A percentile compares a stretch with the other conserved stretches of the same genome.
phyloP scores from a whole-genome alignment of 345 rosid species.

The Gossypium rotundifolium region DNA sequence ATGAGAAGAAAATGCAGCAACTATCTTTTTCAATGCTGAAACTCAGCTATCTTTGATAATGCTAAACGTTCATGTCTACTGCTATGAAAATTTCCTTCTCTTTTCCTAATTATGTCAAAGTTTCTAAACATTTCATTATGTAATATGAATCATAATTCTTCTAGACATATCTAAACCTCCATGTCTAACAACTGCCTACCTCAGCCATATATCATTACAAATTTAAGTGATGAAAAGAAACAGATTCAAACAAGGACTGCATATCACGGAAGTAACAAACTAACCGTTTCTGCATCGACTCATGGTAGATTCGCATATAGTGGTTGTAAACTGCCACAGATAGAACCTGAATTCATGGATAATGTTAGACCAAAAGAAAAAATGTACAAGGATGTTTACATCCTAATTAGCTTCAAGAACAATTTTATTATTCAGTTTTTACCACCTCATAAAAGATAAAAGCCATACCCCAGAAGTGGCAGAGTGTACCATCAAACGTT shows the following conservation, averaged over 20 bases:
- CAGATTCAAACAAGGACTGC: neutral
- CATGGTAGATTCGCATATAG: conserved; percentile 78
- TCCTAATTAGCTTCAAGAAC: neutral
- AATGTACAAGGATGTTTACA: neutral
- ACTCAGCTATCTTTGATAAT: neutral
- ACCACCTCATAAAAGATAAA: neutral
- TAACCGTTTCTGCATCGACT: conserved; percentile 65
- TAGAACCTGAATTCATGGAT: conserved; percentile 61
- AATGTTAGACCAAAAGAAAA: neutral
- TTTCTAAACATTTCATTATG: neutral
- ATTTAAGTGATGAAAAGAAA: neutral
- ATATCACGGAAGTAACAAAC: conserved; percentile 16
- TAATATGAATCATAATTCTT: neutral
- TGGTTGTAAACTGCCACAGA: conserved; percentile 99
- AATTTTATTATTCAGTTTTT: neutral
- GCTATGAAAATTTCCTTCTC: neutral
- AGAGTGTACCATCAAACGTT: neutral
- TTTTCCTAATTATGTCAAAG: neutral
- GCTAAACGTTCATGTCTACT: neutral
- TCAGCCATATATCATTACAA: neutral
- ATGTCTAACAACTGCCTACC: neutral
- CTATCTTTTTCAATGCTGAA: neutral
- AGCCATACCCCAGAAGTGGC: neutral
- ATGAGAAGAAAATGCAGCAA: neutral
- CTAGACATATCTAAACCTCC: neutral